Evolutionary conservation across 768 basidiomycete genomes (phyloP).

Genomic region (Obba rivulosa): DNA sequence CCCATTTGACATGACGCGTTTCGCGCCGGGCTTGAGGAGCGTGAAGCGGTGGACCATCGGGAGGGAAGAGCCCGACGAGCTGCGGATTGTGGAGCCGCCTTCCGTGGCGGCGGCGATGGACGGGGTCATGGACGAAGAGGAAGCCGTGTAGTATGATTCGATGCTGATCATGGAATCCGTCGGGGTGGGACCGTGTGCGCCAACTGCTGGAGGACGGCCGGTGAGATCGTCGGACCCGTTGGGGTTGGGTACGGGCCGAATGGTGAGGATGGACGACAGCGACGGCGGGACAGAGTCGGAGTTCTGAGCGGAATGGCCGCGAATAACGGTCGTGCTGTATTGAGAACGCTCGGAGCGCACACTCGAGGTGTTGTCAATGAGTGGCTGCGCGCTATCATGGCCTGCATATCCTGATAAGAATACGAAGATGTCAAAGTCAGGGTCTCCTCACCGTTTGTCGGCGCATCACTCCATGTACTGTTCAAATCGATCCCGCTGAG

Average conservation of each 20-base stretch:
- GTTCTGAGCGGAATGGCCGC: conserved; percentile 30
- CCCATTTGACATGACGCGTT: conserved; percentile 29
- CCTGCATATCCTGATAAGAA: conserved; percentile 21
- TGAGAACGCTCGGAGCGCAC: conserved; percentile 50
- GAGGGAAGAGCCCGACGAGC: conserved; percentile 37
- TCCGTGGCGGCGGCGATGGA: conserved; percentile 68
- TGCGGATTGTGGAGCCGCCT: conserved; percentile 64
- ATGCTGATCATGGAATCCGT: conserved; percentile 47
- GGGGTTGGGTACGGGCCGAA: conserved; percentile 51
- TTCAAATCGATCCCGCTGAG: conserved; percentile 48
- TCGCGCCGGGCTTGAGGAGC: conserved; percentile 72
- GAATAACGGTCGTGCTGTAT: conserved; percentile 69
- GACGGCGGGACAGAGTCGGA: conserved; percentile 42
- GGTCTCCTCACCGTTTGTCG: conserved; percentile 30
- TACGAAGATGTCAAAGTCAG: conserved; percentile 2
- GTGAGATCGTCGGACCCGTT: conserved; percentile 35
- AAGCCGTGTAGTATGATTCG: conserved; percentile 64
- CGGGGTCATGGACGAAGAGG: conserved; percentile 31
- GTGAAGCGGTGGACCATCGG: conserved; percentile 82
- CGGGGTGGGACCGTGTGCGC: conserved; percentile 20
- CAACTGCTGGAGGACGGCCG: conserved; percentile 34
- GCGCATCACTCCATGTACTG: conserved; percentile 39
- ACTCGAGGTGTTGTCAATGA: conserved; percentile 41
- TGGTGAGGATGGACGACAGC: conserved; percentile 70
- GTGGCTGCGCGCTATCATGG: conserved; percentile 47